Conservation (phyloP, 495 filamentous ascomycete genomes). For the Neurospora sublineolata region DNA sequence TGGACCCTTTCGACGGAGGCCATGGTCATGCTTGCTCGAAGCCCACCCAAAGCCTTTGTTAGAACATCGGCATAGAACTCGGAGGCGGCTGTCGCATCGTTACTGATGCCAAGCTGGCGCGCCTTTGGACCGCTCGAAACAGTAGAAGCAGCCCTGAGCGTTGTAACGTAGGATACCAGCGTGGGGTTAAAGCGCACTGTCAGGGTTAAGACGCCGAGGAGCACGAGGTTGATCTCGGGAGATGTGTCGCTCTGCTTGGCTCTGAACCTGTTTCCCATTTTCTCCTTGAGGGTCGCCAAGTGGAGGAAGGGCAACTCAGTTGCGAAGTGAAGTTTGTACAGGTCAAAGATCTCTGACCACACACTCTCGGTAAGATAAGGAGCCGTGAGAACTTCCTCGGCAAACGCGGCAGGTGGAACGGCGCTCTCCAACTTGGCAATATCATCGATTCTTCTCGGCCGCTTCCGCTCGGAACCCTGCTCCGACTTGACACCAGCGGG, state of each 20-base stretch:
- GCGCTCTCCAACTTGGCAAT: constrained; percentile 29
- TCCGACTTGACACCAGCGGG: constrained; percentile 40
- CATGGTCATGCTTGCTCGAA: constrained; percentile 41
- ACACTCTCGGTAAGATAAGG: constrained; percentile 53
- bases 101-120: constrained; percentile 15
- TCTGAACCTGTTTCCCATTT: constrained; percentile 29
- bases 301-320: constrained; percentile 77
- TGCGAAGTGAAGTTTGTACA: constrained; percentile 73
- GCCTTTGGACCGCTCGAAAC: constrained; percentile 24
- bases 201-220: constrained; percentile 66
- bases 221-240: constrained; percentile 47
- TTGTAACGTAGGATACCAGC: constrained; percentile 51
- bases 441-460: constrained; percentile 44
- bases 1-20: constrained; percentile 61
- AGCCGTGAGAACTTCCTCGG: constrained; percentile 39
- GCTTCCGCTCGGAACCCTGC: constrained; percentile 51
- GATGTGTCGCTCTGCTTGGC: constrained; percentile 34
- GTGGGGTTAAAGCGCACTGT: constrained; percentile 67
- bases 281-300: constrained; percentile 59
- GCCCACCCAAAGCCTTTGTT: constrained; percentile 49
- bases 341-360: constrained; percentile 63
- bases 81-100: constrained; percentile 55
- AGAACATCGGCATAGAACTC: constrained; percentile 70
- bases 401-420: constrained; percentile 18
- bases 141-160: constrained; percentile 20